phyloP scores from a whole-genome alignment of 2,329 filamentous ascomycete genomes.

The Trichoderma polysporum region DNA sequence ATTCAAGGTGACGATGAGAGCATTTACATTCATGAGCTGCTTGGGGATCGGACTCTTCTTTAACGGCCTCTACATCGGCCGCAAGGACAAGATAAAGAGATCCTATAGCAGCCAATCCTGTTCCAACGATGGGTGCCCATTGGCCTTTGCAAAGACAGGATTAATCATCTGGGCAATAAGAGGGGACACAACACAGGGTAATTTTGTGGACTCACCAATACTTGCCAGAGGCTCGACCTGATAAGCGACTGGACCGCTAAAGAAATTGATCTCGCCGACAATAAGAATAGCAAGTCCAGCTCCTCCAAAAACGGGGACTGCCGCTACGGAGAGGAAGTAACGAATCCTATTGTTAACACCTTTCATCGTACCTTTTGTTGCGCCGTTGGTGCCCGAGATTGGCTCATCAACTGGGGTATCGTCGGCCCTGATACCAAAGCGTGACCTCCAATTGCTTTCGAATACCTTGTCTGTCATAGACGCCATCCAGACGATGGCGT shows the following conservation, averaged over 20 bases:
- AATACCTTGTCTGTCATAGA: slow-evolving; percentile 65
- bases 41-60: background rate
- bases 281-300: slow-evolving; percentile 60
- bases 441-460: slow-evolving; percentile 58
- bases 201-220: slow-evolving; percentile 48
- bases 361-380: slow-evolving; percentile 52
- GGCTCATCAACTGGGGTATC: slow-evolving; percentile 36
- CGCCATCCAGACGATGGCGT: slow-evolving; percentile 59
- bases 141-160: slow-evolving; percentile 42
- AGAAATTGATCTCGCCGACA: slow-evolving; percentile 65
- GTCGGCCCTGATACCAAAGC: slow-evolving; percentile 31
- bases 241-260: slow-evolving; percentile 53
- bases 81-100: slow-evolving; percentile 57
- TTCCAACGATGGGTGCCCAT: slow-evolving; percentile 61
- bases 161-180: background rate
- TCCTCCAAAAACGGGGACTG: slow-evolving; percentile 58
- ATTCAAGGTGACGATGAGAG: slow-evolving; percentile 14
- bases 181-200: background rate
- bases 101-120: slow-evolving; percentile 55
- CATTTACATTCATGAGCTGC: slow-evolving; percentile 22
- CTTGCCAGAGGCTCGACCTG: slow-evolving; percentile 63
- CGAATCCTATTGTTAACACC: slow-evolving; percentile 55
- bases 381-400: slow-evolving; percentile 55
- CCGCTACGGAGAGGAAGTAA: slow-evolving; percentile 53
- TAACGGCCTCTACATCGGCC: slow-evolving; percentile 29